A percentile compares a stretch with the other conserved stretches of the same genome.
These are phyloP conservation scores for Cladosporium phlei DNA, from an alignment of 2,329 filamentous ascomycete species.

Conservation along the genomic window DNA sequence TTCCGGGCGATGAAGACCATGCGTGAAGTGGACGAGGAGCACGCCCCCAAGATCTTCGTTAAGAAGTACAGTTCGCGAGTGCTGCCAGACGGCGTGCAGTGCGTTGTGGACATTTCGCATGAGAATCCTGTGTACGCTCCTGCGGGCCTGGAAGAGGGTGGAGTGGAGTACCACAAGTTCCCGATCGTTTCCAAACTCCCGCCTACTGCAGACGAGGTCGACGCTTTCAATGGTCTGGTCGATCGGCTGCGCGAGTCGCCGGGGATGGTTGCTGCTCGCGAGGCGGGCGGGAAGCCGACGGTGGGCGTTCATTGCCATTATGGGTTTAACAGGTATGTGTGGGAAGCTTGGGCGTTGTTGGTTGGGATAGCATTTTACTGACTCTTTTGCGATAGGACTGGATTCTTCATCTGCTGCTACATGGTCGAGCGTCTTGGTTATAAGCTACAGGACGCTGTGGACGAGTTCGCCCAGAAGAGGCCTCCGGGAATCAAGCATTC, in stretches of 20 bases:
- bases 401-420: conserved; percentile 85
- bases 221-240: conserved; percentile 55
- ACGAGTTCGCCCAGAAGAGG: conserved; percentile 66
- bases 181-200: conserved; percentile 90
- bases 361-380: too few species aligned
- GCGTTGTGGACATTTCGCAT: conserved; percentile 82
- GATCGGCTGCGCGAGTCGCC: conserved; percentile 38
- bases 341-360: too few species aligned
- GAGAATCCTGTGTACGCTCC: conserved; percentile 88
- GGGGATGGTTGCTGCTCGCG: conserved; percentile 33
- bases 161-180: conserved; percentile 65
- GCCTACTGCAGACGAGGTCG: conserved; percentile 59
- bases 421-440: conserved; percentile 76
- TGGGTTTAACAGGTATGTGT: conserved; percentile 72
- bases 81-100: conserved; percentile 47
- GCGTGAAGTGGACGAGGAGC: conserved; percentile 77
- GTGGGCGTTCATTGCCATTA: conserved; percentile 93
- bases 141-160: conserved; percentile 40
- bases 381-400: conserved; percentile 58
- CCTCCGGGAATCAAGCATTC: conserved; percentile 83
- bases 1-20: conserved; percentile 93
- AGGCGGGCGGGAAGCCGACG: conserved; percentile 32
- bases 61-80: conserved; percentile 60
- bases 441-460: conserved; percentile 69
- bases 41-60: conserved; percentile 71